phyloP scores from a whole-genome alignment of 2,329 filamentous ascomycete genomes.

The Xylaria digitata region DNA sequence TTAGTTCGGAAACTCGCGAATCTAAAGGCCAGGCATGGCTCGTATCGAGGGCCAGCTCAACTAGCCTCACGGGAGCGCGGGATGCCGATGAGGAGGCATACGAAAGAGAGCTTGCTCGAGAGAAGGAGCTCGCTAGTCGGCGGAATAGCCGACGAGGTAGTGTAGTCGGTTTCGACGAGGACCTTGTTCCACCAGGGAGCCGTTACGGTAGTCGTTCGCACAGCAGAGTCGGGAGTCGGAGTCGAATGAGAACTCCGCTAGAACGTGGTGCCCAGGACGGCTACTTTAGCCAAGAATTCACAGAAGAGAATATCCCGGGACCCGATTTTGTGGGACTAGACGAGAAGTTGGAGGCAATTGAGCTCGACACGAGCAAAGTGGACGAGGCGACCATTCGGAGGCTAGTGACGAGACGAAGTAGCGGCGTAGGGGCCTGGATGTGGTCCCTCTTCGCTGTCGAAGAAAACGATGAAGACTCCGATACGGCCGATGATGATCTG shows the following conservation, averaged over 20 bases:
- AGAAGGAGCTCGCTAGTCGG: slow-evolving; percentile 62
- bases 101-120: slow-evolving; percentile 63
- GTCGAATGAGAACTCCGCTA: slow-evolving; percentile 59
- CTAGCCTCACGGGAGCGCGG: slow-evolving; percentile 65
- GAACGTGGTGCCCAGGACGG: slow-evolving; percentile 56
- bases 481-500: slow-evolving; percentile 53
- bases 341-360: slow-evolving; percentile 67
- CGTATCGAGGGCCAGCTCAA: slow-evolving; percentile 72
- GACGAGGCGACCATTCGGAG: slow-evolving; percentile 70
- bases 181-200: slow-evolving; percentile 57
- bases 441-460: slow-evolving; percentile 73
- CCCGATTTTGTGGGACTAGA: slow-evolving; percentile 74
- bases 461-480: slow-evolving; percentile 66
- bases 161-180: slow-evolving; percentile 52
- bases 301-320: slow-evolving; percentile 54
- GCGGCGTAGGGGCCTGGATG: slow-evolving; percentile 68
- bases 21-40: slow-evolving; percentile 78
- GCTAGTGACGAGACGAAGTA: slow-evolving; percentile 65
- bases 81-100: slow-evolving; percentile 65
- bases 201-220: slow-evolving; percentile 60
- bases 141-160: slow-evolving; percentile 62
- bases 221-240: slow-evolving; percentile 58
- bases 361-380: slow-evolving; percentile 61
- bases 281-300: slow-evolving; percentile 54
- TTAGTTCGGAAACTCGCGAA: slow-evolving; percentile 71